These are phyloP conservation scores for Thermoascus crustaceus DNA, from an alignment of 2,329 filamentous ascomycete genomes.

Conservation along the genomic window DNA sequence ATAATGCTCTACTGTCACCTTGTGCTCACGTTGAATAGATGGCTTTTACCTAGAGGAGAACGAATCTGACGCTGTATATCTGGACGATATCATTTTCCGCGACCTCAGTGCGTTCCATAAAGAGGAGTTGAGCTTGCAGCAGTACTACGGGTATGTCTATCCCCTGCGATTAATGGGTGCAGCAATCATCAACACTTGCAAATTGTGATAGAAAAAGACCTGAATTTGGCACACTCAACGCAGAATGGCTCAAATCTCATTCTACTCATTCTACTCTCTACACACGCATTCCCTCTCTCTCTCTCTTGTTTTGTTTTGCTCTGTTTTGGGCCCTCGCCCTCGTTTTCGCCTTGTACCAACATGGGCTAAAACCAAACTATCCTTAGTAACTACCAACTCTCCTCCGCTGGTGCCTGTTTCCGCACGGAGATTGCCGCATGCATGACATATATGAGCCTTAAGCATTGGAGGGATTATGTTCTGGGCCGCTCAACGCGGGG, in stretches of 20 bases:
- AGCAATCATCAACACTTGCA: too few relatives aligned
- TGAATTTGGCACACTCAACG: too few relatives aligned
- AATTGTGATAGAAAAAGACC: too few relatives aligned
- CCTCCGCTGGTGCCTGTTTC: conserved; percentile 31
- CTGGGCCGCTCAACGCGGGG: conserved; percentile 27
- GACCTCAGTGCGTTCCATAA: conserved; percentile 21
- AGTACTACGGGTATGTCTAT: conserved; percentile 31
- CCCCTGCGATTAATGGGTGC: too few relatives aligned
- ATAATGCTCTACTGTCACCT: too few relatives aligned
- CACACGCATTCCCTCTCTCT: background rate
- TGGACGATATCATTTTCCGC: conserved; percentile 34
- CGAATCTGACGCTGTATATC: conserved; percentile 31
- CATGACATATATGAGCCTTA: conserved; percentile 30
- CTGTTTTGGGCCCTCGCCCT: background rate
- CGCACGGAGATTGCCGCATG: conserved; percentile 36
- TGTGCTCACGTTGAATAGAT: conserved; percentile 24
- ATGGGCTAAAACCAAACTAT: conserved; percentile 1
- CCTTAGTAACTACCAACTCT: conserved; percentile 35
- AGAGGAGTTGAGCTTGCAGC: conserved; percentile 26
- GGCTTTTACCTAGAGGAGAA: conserved; percentile 36
- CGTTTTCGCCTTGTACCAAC: conserved; percentile 2
- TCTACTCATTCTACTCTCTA: background rate
- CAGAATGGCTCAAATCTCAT: too few relatives aligned
- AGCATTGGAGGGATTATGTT: conserved; percentile 33
- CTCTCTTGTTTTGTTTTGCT: background rate